Base-by-base conservation (phyloP, 345 rosid species). In the Viola odorata region DNA sequence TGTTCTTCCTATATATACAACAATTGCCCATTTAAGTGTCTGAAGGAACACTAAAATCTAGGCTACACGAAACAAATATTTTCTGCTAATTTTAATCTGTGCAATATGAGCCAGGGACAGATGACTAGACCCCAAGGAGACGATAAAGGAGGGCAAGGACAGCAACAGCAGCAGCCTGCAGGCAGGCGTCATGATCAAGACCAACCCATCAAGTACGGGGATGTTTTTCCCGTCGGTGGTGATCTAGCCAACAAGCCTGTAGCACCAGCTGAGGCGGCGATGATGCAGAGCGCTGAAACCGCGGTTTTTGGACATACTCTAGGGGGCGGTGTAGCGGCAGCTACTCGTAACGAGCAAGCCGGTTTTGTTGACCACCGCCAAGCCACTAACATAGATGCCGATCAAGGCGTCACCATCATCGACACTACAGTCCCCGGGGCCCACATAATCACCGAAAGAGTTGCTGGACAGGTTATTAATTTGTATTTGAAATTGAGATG, bases 201-300 rank as follows among this genome's bases (percentile, higher is more conserved):
- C 15, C 51, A 16, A 38, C 81, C 90, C 4, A 69, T 85, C 45
- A 79, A 53, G 61, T 88, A 86, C 55, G 91, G 84, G 0, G 83
- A 86, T 57, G 78, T 86, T 39, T 86, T 86, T 10, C 36, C 68
- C 62, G 86, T 86, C 45, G 59, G 80, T 0, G 90, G 91, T 0
- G 84, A 82, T 4, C 87, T 83, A 3, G 78, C 88, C 0, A 37
- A 63, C 13, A 73, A 81, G 64, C 65, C 82, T 3, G 38, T 85
- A 32, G 82, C 89, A 1, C 96, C 89, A 0, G 80, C 75, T 62
- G 96, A 82, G 50, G 95, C 95, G 0, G 80, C 79, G 53, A 74
- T 86, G 95, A 83, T 88, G 95, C 90, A 81, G 69, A 68, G 82
- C 0, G 88, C 85, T 0, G 98, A 91, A 70, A 63, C 82, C n/a